phyloP scores from a whole-genome alignment of 208 protist genomes.

The Leishmania lainsoni region DNA sequence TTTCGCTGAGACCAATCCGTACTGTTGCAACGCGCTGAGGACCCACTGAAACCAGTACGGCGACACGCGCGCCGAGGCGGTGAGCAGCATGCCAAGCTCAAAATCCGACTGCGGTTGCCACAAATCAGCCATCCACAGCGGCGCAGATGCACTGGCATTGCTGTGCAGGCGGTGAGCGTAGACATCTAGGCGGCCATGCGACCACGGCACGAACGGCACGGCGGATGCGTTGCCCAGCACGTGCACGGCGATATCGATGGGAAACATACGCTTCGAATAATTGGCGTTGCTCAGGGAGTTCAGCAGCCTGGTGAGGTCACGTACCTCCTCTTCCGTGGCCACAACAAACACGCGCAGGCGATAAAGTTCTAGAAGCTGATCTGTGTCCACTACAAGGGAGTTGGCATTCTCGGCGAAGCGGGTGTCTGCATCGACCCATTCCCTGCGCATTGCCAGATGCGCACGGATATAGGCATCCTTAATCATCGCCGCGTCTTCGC shows the following conservation, averaged over 20 bases:
- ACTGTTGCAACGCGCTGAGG: slow-evolving; percentile 31
- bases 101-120: slow-evolving; percentile 62
- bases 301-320: slow-evolving; percentile 16
- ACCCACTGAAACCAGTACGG: slow-evolving; percentile 64
- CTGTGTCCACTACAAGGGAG: background rate
- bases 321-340: slow-evolving; percentile 4
- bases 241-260: slow-evolving; percentile 47
- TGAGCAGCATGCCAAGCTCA: slow-evolving; percentile 66
- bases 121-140: slow-evolving; percentile 32
- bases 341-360: slow-evolving; percentile 36
- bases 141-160: slow-evolving; percentile 18
- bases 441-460: background rate
- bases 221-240: slow-evolving; percentile 23
- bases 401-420: background rate
- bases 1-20: slow-evolving; percentile 16
- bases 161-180: slow-evolving; percentile 28
- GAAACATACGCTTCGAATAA: slow-evolving; percentile 31
- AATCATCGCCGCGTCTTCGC: slow-evolving; percentile 34
- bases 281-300: slow-evolving; percentile 31
- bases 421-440: slow-evolving; percentile 39
- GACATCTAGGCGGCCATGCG: slow-evolving; percentile 43
- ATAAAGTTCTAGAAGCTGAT: slow-evolving; percentile 23
- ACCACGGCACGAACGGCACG: slow-evolving; percentile 38
- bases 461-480: slow-evolving; percentile 2
- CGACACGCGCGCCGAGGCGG: slow-evolving; percentile 44